These are phyloP conservation scores for Voacanga thouarsii DNA, from an alignment of 257 asterid genomes.

Conservation along the genomic window DNA sequence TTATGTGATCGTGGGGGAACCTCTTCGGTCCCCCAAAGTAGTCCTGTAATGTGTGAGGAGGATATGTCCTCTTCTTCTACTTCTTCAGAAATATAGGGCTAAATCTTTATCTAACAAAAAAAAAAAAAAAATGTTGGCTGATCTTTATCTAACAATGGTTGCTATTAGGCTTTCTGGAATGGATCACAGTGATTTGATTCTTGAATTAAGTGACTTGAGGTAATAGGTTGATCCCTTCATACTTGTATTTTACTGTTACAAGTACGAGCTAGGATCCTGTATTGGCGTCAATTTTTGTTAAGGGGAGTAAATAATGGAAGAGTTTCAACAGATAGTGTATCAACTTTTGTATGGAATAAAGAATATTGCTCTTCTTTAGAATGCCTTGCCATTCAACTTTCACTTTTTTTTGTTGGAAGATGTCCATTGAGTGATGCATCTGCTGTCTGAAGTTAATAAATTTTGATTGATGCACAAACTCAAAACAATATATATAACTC, in stretches of 20 bases:
- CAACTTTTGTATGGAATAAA: not conserved
- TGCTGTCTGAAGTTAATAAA: not conserved
- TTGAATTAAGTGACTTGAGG: slow-evolving; percentile 86
- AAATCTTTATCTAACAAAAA: no score
- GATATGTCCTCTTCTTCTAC: no score
- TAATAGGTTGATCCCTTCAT: slow-evolving; percentile 21
- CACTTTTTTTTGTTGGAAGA: not conserved
- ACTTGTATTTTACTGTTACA: not conserved
- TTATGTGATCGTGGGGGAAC: no score
- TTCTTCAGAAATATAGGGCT: no score
- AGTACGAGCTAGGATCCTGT: not conserved
- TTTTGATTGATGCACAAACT: not conserved
- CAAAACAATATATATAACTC: not conserved
- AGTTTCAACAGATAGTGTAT: not conserved
- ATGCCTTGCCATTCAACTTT: not conserved
- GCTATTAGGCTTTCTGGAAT: slow-evolving; percentile 81
- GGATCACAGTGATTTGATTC: slow-evolving; percentile 88
- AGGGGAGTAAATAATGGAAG: not conserved
- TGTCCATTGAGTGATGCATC: not conserved
- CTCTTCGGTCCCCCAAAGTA: no score
- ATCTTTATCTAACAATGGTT: no score
- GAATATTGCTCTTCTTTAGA: not conserved
- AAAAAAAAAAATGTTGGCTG: no score
- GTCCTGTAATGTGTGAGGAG: no score
- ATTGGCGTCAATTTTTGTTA: not conserved